Conservation (phyloP, 495 filamentous ascomycete species). For the Trypethelium eluteriae region DNA sequence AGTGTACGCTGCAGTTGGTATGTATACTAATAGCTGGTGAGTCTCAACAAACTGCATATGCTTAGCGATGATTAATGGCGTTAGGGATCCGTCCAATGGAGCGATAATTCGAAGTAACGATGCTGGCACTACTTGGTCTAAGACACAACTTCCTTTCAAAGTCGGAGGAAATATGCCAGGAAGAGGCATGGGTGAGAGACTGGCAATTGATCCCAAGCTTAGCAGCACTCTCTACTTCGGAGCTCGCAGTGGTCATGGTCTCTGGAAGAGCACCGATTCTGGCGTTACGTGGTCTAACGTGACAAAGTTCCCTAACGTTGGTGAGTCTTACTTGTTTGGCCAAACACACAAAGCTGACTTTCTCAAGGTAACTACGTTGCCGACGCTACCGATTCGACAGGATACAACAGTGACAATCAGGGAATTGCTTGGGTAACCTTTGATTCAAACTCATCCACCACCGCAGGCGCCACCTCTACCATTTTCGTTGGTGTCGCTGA, state of each 20-base stretch:
- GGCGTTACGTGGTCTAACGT: constrained; percentile 53
- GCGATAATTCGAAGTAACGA: constrained; percentile 46
- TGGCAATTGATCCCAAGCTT: constrained; percentile 53
- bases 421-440: constrained; percentile 52
- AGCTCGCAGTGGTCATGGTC: constrained; percentile 52
- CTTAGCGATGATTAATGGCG: constrained; percentile 1
- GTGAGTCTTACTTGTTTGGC: constrained; percentile 17
- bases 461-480: constrained; percentile 44
- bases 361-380: constrained; percentile 37
- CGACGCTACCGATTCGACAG: constrained; percentile 39
- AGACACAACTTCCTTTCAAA: constrained; percentile 47
- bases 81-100: constrained; percentile 48
- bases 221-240: constrained; percentile 51
- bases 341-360: neutral
- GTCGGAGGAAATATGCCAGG: constrained; percentile 60
- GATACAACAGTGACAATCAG: constrained; percentile 43
- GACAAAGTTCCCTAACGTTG: constrained; percentile 47
- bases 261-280: constrained; percentile 54
- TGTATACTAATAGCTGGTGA: constrained; percentile 52
- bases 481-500: constrained; percentile 53
- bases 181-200: constrained; percentile 55
- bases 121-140: constrained; percentile 44
- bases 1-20: constrained; percentile 51
- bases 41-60: neutral
- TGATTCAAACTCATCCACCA: constrained; percentile 44